These are phyloP conservation scores for Pythium diclinum DNA, from an alignment of 352 stramenopile genomes.

Conservation along the genomic window DNA sequence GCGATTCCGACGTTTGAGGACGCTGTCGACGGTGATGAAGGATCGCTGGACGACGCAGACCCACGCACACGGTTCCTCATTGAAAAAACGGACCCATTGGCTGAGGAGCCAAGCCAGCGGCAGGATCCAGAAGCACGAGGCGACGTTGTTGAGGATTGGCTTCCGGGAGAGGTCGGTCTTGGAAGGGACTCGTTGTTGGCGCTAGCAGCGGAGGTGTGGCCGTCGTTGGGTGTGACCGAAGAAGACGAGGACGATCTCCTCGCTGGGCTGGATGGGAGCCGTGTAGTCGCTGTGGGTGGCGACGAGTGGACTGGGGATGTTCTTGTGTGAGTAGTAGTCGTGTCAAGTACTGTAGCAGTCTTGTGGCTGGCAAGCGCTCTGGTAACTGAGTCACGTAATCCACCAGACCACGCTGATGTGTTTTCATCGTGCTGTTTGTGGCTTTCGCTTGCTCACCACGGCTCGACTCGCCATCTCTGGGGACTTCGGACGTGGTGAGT, in stretches of 20 bases:
- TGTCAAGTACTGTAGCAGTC: background rate
- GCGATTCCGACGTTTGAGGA: background rate
- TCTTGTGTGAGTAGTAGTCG: background rate
- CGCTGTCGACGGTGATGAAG: too few species aligned
- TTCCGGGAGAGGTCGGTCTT: too few species aligned
- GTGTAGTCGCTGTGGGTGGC: background rate
- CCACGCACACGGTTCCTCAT: too few species aligned
- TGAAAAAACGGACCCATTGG: too few species aligned
- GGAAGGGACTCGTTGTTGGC: too few species aligned
- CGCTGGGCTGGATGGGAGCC: background rate
- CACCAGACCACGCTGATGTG: too few species aligned
- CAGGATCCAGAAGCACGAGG: too few species aligned
- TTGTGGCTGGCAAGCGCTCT: background rate
- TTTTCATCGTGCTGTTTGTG: constrained; percentile 18
- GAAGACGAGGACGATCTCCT: background rate
- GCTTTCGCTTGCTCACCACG: background rate
- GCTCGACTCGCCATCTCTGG: background rate
- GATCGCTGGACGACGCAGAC: too few species aligned
- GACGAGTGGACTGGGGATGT: background rate
- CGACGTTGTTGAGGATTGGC: too few species aligned
- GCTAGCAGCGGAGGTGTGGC: too few species aligned
- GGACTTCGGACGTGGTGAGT: constrained; percentile 8
- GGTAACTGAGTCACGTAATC: background rate
- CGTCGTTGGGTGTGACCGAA: background rate
- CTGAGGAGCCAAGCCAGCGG: too few species aligned